phyloP scores from a whole-genome alignment of 139 green algal species.

The Medakamo hakoo region DNA sequence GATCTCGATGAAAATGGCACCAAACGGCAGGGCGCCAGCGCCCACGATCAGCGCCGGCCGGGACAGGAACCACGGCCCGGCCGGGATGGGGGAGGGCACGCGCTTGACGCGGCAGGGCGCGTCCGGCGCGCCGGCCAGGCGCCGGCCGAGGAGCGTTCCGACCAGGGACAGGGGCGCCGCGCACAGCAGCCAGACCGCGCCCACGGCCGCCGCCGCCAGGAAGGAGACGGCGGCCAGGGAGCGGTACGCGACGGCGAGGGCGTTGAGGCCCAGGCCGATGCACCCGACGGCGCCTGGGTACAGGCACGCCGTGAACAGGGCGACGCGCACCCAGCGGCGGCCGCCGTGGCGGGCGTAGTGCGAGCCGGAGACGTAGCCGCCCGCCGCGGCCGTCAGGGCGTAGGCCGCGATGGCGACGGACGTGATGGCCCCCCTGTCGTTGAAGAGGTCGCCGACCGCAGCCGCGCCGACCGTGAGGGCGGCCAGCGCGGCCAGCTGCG shows the following conservation, averaged over 20 bases:
- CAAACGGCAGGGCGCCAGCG: constrained; percentile 88
- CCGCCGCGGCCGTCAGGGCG: constrained; percentile 74
- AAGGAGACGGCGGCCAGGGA: constrained; percentile 82
- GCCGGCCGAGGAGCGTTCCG: constrained; percentile 53
- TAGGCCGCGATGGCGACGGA: constrained; percentile 91
- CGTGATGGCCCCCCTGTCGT: constrained; percentile 72
- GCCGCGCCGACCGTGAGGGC: neutral
- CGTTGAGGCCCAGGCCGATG: constrained; percentile 88
- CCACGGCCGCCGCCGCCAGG: constrained; percentile 68
- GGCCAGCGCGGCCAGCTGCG: constrained; percentile 72
- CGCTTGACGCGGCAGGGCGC: constrained; percentile 73
- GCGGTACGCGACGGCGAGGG: constrained; percentile 82
- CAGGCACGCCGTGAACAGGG: constrained; percentile 69
- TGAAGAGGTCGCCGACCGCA: constrained; percentile 29
- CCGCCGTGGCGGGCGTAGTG: constrained; percentile 79
- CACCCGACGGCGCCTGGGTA: constrained; percentile 61
- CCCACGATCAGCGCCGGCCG: constrained; percentile 48
- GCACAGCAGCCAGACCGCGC: constrained; percentile 86
- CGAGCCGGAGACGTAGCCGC: constrained; percentile 60
- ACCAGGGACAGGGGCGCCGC: constrained; percentile 82
- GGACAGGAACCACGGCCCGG: constrained; percentile 77
- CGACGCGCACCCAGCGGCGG: constrained; percentile 75
- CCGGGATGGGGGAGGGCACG: constrained; percentile 82
- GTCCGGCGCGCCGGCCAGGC: constrained; percentile 40
- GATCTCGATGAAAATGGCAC: constrained; percentile 98